Evolutionary conservation across 2,329 filamentous ascomycete genomes (phyloP).

Genomic region (Diaporthe caulivora): DNA sequence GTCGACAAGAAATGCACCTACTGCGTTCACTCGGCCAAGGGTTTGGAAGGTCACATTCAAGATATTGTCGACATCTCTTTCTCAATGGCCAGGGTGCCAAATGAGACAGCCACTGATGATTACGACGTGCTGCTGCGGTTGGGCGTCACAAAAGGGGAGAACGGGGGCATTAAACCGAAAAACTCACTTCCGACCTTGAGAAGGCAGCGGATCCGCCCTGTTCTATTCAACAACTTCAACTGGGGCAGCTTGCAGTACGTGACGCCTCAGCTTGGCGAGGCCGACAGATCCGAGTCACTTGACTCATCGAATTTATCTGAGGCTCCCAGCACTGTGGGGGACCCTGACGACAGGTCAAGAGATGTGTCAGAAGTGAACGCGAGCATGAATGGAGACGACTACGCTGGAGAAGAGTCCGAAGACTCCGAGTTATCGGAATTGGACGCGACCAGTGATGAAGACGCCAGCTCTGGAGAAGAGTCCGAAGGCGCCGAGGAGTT

Average conservation of each 20-base stretch:
- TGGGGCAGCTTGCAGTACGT: background rate
- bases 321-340: background rate
- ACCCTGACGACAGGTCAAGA: background rate
- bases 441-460: no score
- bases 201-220: background rate
- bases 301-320: background rate
- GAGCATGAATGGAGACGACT: no score
- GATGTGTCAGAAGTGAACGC: background rate
- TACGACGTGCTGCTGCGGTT: background rate
- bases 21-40: background rate
- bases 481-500: no score
- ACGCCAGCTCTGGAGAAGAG: no score
- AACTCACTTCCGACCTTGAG: background rate
- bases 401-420: no score
- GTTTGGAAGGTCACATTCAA: rapidly evolving
- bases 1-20: background rate
- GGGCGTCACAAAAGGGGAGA: background rate
- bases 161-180: background rate
- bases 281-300: background rate
- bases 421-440: no score
- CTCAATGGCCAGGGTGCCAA: background rate
- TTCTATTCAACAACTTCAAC: background rate
- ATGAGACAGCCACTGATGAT: background rate
- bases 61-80: background rate
- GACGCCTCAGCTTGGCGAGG: background rate